Conservation (phyloP, 108 stramenopile species). For the Pseudonitzschia multiseries region DNA sequence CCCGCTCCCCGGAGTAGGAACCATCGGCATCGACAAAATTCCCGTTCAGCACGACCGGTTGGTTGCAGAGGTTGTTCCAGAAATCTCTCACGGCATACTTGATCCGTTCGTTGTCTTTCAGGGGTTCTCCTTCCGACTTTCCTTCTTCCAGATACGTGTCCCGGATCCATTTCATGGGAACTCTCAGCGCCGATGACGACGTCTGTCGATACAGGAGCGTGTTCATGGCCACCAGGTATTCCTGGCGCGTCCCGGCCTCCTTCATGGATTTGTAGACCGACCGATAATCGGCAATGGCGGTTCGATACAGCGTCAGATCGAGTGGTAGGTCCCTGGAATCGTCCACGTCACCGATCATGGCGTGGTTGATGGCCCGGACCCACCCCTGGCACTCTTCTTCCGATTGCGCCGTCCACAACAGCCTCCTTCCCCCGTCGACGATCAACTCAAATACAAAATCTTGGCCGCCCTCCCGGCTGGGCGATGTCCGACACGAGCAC, state of each 20-base stretch:
- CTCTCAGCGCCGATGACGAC: conserved; percentile 27
- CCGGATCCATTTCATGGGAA: conserved; percentile 44
- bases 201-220: conserved; percentile 25
- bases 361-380: conserved; percentile 78
- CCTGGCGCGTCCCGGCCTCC: conserved; percentile 24
- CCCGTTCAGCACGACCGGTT: conserved; percentile 76
- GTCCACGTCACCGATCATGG: conserved; percentile 70
- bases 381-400: conserved; percentile 70
- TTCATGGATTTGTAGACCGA: conserved; percentile 12
- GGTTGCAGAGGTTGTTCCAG: conserved; percentile 67
- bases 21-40: conserved; percentile 48
- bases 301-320: conserved; percentile 30
- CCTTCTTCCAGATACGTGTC: conserved; percentile 22
- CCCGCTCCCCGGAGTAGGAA: conserved; percentile 64
- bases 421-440: conserved; percentile 49
- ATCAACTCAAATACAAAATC: conserved; percentile 65
- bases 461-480: conserved; percentile 9
- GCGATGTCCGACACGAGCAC: conserved; percentile 38
- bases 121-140: background rate
- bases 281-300: conserved; percentile 26
- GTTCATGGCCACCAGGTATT: conserved; percentile 33
- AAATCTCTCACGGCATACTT: conserved; percentile 41
- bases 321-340: conserved; percentile 20
- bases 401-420: conserved; percentile 71
- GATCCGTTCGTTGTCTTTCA: conserved; percentile 14